Base-by-base conservation (phyloP, 108 stramenopile species). In the Stephanodiscus minutulus region DNA sequence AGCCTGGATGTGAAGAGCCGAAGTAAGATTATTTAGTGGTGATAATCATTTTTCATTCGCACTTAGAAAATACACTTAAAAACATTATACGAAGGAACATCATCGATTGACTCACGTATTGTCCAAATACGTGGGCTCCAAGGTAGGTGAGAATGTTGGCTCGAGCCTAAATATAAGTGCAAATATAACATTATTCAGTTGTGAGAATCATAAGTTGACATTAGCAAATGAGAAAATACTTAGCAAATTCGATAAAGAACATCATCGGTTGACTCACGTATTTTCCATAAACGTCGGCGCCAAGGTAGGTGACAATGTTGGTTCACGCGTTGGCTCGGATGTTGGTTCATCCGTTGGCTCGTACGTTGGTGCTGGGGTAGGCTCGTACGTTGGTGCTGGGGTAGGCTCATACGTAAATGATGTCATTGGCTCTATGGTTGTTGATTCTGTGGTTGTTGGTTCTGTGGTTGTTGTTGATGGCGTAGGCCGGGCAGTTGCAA, bases 321-420 rank as follows among this genome's bases (percentile, higher is more conserved):
- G 46, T 64, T 43, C 9, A 17, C 2, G 36, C 0, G 37, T 22
- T 62, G 61, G 61, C 15, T n/a, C 56, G 29, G 35, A 10, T 11
- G 50, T 54, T 21, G 66, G 52, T 18, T 1, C n/a, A 2, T 21
- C 2, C 8, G 57, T 69, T 24, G 68, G 68, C 31, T 22, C 3
- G 20, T 47, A 15, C n/a, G 71, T 65, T 25, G 72, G 72, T 25
- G 7, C 24, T 22, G 46, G 11, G 2, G 61, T 63, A 6, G 61
- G 61, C 22, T 37, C 64, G 35, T 61, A 15, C 13, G 62, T 64
- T 22, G 72, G 72, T 8, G 18, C 50, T 52, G 50, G 50, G 50
- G 50, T 52, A 24, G 50, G 50, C 18, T 52, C 50, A 52, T 52
- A 52, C 5, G 39, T 33, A 5, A 33, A 33, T 33, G 5, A 33